Percentiles rank a stretch among this genome's conserved stretches.
These are phyloP conservation scores for Coniochaeta sp. DNA, from an alignment of 2,329 filamentous ascomycete species.

Conservation along the genomic window DNA sequence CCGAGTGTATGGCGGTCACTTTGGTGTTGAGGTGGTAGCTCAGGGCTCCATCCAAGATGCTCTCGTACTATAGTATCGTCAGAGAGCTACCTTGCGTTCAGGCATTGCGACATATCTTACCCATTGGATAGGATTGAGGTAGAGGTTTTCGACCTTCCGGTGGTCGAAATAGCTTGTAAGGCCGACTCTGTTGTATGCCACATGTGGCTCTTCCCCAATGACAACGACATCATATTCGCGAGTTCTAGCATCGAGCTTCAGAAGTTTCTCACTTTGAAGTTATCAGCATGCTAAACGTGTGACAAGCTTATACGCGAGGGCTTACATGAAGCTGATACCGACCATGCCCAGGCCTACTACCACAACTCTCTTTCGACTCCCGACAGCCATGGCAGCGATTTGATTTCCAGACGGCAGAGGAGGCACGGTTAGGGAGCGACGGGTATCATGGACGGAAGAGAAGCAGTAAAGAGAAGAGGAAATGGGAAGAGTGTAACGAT, in stretches of 20 bases:
- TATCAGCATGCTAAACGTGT: neutral
- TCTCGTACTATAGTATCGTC: constrained; percentile 52
- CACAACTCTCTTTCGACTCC: constrained; percentile 59
- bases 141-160: constrained; percentile 77
- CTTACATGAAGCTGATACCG: constrained; percentile 79
- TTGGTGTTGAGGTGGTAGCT: constrained; percentile 66
- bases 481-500: neutral
- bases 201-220: constrained; percentile 78
- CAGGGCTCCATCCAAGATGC: constrained; percentile 58
- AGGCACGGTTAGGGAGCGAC: neutral
- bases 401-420: neutral
- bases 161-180: constrained; percentile 86
- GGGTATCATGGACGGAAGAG: neutral
- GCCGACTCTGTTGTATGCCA: constrained; percentile 88
- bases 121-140: constrained; percentile 57
- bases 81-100: neutral
- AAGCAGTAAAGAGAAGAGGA: neutral
- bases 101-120: neutral
- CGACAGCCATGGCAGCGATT: neutral
- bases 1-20: constrained; percentile 59
- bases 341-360: constrained; percentile 91
- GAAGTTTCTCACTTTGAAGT: constrained; percentile 65
- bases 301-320: neutral
- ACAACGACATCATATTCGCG: constrained; percentile 76
- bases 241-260: constrained; percentile 72